Base-by-base conservation (phyloP, 148 eudicot genomes). In the Silene uniflora region DNA sequence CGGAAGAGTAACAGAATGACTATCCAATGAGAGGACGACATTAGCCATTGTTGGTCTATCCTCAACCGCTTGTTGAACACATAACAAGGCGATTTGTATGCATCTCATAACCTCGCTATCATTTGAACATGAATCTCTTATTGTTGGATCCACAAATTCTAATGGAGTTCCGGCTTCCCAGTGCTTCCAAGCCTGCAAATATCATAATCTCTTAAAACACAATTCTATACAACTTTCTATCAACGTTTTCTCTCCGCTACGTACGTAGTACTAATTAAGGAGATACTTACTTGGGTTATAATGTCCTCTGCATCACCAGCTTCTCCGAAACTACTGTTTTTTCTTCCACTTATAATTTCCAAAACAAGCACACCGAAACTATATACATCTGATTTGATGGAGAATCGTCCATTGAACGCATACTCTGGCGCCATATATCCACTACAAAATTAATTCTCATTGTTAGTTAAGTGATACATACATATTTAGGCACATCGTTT, bases 41-140 rank as follows among this genome's bases (percentile, higher is more conserved):
- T 81, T 72, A 4, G 85, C 82, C 87, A 89, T 84, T 24, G 84
- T 74, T 8, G 93, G 93, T 47, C 91, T 83, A 9, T 66, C 76
- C 4, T 63, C 66, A 3, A 73, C 67, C 8, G 83, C 77, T 52
- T 86, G 87, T 80, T 89, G 87, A 44, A 84, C 88, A 27, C 90
- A 89, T 18, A 84, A 54, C 19, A 89, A 76, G 2, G 83, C 90
- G 0, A 87, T 65, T 14, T 89, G 86, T 24, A 87, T 71, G 80
- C 87, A 87, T 79, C 88, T 82, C 25, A 74, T 25, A 3, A 83
- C 84, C 25, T 83, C 79, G 22, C 63, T n/a, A 0, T 4, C 23
- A 49, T 24, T 63, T 19, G 69, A 32, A 32, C 74, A 83, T 5
- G 85, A 73, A 5, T 79, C 78, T 39, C 72, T 46, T 68, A 76